Evolutionary conservation across 768 basidiomycete genomes (phyloP), one percentile per base, ranked within the genome.

Genomic region (Peribolospora kevripleyi): DNA sequence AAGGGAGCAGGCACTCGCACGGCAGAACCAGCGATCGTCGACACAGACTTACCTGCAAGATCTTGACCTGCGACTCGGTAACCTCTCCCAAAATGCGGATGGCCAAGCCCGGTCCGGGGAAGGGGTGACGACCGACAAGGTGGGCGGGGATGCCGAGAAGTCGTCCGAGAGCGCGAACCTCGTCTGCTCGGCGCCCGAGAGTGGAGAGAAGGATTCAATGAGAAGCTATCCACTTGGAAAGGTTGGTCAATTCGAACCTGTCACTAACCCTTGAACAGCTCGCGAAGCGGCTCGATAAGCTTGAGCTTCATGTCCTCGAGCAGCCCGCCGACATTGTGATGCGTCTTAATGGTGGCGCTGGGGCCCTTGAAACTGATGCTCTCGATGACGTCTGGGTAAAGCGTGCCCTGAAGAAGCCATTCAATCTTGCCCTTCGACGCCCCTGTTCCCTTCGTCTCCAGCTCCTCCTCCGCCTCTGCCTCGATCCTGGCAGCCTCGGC

Each of bases 341-440:
- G 93, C 3, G 93, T 97, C 74, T 98, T 98, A 74, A 98, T 98
- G 7, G 91, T 97, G 45, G 93, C 93, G 60, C 83, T 86, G 0
- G 93, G 93, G 3, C 93, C 93, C 70, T 95, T 97, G 77, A 98
- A 98, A 69, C 83, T 86, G 70, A 98, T 93, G 65, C 83, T 86
- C 72, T 98, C 93, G 65, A 97, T 98, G 56, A 98, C 93, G 65
- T 98, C 93, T 2, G 93, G 93, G 68, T 97, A 98, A 10, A 98
- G 75, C 0, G 93, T 98, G 4, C 93, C 93, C 69, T 98, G 93
- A 8, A 98, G 70, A 50, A 98, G 68, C 88, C 90, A 98, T 66
- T 97, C 93, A 42, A 97, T 86, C 63, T 79, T 78, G 3, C 93
- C 90, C 68, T 88, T 91, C 36, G 70, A 63, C 57, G 73, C 71